These are phyloP conservation scores for Waitea zeae DNA, from an alignment of 1,284 basidiomycete species.

Conservation along the genomic window DNA sequence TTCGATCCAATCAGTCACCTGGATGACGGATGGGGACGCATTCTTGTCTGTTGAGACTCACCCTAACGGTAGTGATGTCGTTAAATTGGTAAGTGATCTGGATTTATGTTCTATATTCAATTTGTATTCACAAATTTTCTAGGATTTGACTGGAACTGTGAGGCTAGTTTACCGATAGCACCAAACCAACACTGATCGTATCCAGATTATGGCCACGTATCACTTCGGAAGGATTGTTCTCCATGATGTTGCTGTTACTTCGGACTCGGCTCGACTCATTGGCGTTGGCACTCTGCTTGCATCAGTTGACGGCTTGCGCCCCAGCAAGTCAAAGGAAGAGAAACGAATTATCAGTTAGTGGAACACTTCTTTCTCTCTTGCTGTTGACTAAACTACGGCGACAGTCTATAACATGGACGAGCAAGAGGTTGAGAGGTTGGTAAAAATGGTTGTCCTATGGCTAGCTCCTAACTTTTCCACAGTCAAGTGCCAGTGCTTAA, in stretches of 20 bases:
- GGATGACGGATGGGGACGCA: conserved; percentile 50
- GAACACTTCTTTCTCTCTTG: background rate
- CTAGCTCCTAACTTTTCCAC: conserved; percentile 2
- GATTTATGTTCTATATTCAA: too few species aligned
- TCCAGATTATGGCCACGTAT: conserved; percentile 18
- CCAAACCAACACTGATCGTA: too few species aligned
- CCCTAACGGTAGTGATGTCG: background rate
- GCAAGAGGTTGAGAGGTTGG: conserved; percentile 48
- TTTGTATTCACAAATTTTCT: background rate
- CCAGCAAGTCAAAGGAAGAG: conserved; percentile 57
- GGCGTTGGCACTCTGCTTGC: conserved; percentile 53
- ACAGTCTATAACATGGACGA: conserved; percentile 59
- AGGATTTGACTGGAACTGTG: conserved; percentile 36
- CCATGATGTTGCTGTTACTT: conserved; percentile 58
- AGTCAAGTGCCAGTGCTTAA: conserved; percentile 68
- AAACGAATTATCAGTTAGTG: conserved; percentile 57
- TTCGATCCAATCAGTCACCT: conserved; percentile 48
- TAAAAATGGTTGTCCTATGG: conserved; percentile 5
- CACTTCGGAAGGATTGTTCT: conserved; percentile 48
- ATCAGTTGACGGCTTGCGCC: conserved; percentile 45
- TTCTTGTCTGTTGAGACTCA: conserved; percentile 9
- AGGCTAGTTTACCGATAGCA: too few species aligned
- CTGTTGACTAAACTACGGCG: too few species aligned
- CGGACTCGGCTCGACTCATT: conserved; percentile 44
- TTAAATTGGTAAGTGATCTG: background rate